Evolutionary conservation across 441 rosid genomes (phyloP), one percentile per base, ranked within the genome.

Genomic region (Pelargonium fulgidum): DNA sequence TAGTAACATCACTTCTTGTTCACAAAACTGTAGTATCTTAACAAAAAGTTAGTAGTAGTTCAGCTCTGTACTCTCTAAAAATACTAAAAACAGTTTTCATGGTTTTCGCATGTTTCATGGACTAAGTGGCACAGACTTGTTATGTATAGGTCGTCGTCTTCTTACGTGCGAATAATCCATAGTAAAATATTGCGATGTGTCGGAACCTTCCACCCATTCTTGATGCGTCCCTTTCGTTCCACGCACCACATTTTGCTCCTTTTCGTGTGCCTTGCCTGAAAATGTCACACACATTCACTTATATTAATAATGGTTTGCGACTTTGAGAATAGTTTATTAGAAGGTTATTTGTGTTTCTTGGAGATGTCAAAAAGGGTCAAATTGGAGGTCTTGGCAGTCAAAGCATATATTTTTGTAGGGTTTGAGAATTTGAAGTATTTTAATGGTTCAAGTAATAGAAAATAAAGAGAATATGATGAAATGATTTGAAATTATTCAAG

Each of bases 151-250:
- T 52, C 61, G 61, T 52, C 61, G 8, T 52, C 61, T 52, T 52
- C 61, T 52, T 52, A 52, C 61, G 61, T 52, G 61, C 9, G 61
- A 52, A 52, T 52, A 52, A 52, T 52, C 61, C 61, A 52, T 52
- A n/a, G 61, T 52, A 52, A 14, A 52, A n/a, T 52, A 52, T 52
- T 52, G 20, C 1, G 22, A 4, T 52, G 61, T 52, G 61, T 52
- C 61, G 61, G 61, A 52, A 52, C 61, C 17, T 20, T 52, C 61
- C 61, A 52, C 14, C 61, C 61, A 52, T 16, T 52, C 61, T 52
- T 52, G 61, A 6, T 20, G 19, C 14, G 61, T 52, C 61, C 61
- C 61, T 16, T 13, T 52, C 19, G 20, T 16, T 16, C 61, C 61
- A 52, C 17, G 61, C 14, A 52, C 61, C 61, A 52, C 61, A n/a